Evolutionary conservation across 495 filamentous ascomycete species (phyloP), one percentile per base, ranked within the genome.

Genomic region (Penicillium goetzii): DNA sequence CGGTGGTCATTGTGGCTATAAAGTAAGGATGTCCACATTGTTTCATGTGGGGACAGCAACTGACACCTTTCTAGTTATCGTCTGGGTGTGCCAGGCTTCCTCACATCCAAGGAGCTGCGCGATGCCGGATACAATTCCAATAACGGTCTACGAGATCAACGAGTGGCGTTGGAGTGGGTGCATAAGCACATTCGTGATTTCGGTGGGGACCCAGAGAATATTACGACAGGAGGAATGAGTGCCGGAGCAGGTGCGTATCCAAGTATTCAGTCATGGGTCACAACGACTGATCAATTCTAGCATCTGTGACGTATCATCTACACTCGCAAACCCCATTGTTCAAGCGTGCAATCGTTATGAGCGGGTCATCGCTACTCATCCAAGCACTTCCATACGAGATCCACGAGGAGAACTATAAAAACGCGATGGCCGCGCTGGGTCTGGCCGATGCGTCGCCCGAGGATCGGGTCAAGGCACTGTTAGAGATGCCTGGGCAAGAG

Each of bases 161-260:
- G 67, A 19, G 67, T 68, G 15, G 75, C 76, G 0, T 56, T 79
- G 23, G 57, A 70, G 51, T 79, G 76, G 76, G 75, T 77, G 15
- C 69, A 68, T 19, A 76, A 67, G 28, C 64, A 79, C 52, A 79
- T 79, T 28, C 47, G 56, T 10, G 68, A 72, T 56, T 91, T 92
- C 66, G 89, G 88, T 28, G 89, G 89, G 28, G 85, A 92, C 62
- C 86, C 88, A 1, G 69, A 81, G 7, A 87, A 88, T 62, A 83
- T 91, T 12, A 85, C 87, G 8, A 81, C 89, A 21, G 82, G 84
- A 51, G 88, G 89, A 43, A 84, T 82, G n/a, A 88, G 85, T 23
- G 89, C 89, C 17, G 89, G 89, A 14, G 89, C 80, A 25, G 87
- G 80, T 63, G 66, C 51, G 53, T 23, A 23, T 17, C 17, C 23